phyloP scores from a whole-genome alignment of 495 filamentous ascomycete genomes.

The Bacidia gigantensis region DNA sequence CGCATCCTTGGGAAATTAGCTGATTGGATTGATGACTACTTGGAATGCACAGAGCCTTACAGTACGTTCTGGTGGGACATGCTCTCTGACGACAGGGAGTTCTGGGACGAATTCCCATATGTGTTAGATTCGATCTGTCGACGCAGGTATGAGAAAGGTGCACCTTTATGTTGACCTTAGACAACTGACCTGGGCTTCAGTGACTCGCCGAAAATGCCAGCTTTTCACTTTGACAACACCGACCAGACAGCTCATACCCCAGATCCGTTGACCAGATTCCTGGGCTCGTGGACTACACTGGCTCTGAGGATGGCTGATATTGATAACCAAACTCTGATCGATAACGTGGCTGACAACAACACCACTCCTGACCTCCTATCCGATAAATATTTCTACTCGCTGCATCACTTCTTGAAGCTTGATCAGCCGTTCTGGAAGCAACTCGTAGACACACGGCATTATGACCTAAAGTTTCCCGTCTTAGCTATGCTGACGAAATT shows the following conservation, averaged over 20 bases:
- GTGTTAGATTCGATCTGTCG: constrained; percentile 33
- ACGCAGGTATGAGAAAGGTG: background rate
- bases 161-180: background rate
- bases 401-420: constrained; percentile 10
- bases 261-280: constrained; percentile 14
- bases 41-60: constrained; percentile 13
- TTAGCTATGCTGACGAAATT: constrained; percentile 11
- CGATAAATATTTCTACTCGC: constrained; percentile 12
- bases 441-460: constrained; percentile 13
- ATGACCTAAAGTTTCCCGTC: constrained; percentile 8
- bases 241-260: background rate
- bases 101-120: constrained; percentile 40
- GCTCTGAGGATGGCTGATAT: constrained; percentile 18
- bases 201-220: constrained; percentile 1
- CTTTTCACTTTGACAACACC: background rate
- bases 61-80: constrained; percentile 20
- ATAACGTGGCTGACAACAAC: constrained; percentile 7
- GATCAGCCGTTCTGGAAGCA: constrained; percentile 15
- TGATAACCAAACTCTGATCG: constrained; percentile 17
- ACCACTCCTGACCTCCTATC: constrained; percentile 22
- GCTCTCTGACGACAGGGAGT: constrained; percentile 29
- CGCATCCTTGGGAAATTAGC: constrained; percentile 16
- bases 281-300: constrained; percentile 16
- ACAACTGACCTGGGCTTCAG: background rate
- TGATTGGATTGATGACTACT: constrained; percentile 23